phyloP scores from a whole-genome alignment of 1,284 basidiomycete genomes.

The Austropuccinia psidii region DNA sequence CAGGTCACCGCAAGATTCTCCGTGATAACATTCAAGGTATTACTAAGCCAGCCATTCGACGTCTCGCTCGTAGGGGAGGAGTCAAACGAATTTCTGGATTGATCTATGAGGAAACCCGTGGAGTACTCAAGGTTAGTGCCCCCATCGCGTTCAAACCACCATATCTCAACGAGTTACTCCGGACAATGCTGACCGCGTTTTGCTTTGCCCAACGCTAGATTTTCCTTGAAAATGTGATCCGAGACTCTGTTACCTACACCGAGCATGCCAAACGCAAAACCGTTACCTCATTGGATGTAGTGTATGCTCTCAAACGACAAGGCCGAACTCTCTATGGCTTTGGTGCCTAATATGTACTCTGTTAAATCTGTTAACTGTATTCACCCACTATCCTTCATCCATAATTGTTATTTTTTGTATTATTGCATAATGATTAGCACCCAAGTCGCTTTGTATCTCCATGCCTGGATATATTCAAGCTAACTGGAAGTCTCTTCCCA shows the following conservation, averaged over 20 bases:
- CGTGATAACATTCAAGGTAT: conserved; percentile 72
- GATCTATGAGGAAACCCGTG: conserved; percentile 86
- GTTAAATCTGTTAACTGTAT: too few species aligned
- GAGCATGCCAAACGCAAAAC: conserved; percentile 90
- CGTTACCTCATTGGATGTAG: conserved; percentile 77
- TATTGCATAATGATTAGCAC: too few species aligned
- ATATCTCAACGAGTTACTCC: not conserved
- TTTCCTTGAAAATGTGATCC: conserved; percentile 63
- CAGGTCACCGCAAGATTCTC: conserved; percentile 38
- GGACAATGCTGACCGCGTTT: not conserved
- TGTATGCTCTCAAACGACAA: conserved; percentile 68
- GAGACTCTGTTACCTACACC: conserved; percentile 80
- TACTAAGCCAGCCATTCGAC: conserved; percentile 84
- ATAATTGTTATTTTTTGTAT: too few species aligned
- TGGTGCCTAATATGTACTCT: conserved; percentile 61
- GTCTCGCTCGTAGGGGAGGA: conserved; percentile 89
- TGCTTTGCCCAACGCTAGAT: conserved; percentile 46
- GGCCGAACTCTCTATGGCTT: conserved; percentile 81
- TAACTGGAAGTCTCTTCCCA: too few species aligned
- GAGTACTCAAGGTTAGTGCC: conserved; percentile 58
- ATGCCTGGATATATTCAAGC: too few species aligned
- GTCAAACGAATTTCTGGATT: conserved; percentile 88
- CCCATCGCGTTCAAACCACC: not conserved
- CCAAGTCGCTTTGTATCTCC: too few species aligned
- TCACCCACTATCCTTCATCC: too few species aligned